Conservation (phyloP, 2,329 filamentous ascomycete genomes). For the Fusarium robinianum region DNA sequence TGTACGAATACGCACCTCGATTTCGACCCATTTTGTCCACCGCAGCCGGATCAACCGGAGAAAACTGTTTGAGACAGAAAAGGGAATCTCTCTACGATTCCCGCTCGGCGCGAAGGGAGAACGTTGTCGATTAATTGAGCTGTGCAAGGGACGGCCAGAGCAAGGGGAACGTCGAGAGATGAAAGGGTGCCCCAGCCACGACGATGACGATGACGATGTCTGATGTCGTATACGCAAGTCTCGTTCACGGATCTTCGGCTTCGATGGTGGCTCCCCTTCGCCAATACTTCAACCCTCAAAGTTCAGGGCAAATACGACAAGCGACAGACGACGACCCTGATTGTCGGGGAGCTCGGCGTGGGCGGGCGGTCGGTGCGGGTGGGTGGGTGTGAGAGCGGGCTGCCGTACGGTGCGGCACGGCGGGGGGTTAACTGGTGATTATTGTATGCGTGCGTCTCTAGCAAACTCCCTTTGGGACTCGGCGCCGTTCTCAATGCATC, state of each 20-base stretch:
- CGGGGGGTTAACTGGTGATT: slow-evolving; percentile 19
- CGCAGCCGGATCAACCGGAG: slow-evolving; percentile 21
- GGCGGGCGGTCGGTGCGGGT: slow-evolving; percentile 10
- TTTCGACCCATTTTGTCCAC: slow-evolving; percentile 55
- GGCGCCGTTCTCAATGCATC: slow-evolving; percentile 33
- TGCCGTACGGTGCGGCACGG: neutral
- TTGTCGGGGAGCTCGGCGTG: slow-evolving; percentile 6
- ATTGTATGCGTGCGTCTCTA: slow-evolving; percentile 30
- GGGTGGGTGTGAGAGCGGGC: too few species aligned
- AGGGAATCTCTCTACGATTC: slow-evolving; percentile 4
- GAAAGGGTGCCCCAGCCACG: slow-evolving; percentile 30
- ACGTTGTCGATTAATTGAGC: slow-evolving; percentile 9
- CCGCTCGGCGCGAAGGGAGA: slow-evolving; percentile 12
- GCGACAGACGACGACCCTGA: slow-evolving; percentile 18
- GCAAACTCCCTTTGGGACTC: slow-evolving; percentile 34
- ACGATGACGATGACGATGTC: slow-evolving; percentile 23
- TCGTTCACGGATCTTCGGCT: slow-evolving; percentile 5
- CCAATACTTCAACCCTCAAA: too few species aligned
- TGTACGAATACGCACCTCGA: slow-evolving; percentile 53
- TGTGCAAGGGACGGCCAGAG: slow-evolving; percentile 26
- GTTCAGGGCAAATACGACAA: slow-evolving; percentile 18
- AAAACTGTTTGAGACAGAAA: slow-evolving; percentile 33
- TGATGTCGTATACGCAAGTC: slow-evolving; percentile 22
- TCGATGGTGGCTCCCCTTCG: neutral
- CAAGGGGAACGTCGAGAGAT: slow-evolving; percentile 16